These are phyloP conservation scores for Kluyveromyces wickerhamii DNA, from an alignment of 805 yeast species.

Conservation along the genomic window DNA sequence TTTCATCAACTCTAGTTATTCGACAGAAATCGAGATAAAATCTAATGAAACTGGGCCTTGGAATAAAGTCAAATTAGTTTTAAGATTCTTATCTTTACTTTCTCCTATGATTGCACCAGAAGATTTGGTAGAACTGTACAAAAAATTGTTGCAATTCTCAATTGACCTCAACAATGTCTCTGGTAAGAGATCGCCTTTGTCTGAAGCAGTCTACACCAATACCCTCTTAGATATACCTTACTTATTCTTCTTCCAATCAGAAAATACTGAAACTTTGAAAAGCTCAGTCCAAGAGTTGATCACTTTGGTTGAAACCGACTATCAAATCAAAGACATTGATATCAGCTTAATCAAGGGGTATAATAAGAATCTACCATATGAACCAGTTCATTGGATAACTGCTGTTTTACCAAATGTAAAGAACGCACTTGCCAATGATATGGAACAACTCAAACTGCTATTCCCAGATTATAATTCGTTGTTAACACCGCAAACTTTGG, in stretches of 20 bases:
- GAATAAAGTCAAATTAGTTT: slow-evolving; percentile 59
- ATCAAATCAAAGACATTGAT: slow-evolving; percentile 15
- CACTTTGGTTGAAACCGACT: slow-evolving; percentile 34
- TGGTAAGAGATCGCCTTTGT: slow-evolving; percentile 45
- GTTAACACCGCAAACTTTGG: slow-evolving; percentile 26
- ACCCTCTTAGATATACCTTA: slow-evolving; percentile 61
- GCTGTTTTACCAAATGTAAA: slow-evolving; percentile 46
- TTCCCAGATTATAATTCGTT: slow-evolving; percentile 35
- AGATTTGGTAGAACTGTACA: slow-evolving; percentile 41
- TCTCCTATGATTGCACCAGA: slow-evolving; percentile 52
- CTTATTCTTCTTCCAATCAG: slow-evolving; percentile 38
- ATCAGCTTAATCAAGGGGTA: slow-evolving; percentile 22
- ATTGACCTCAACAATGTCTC: slow-evolving; percentile 43
- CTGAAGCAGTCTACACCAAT: slow-evolving; percentile 60
- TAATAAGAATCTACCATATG: slow-evolving; percentile 38
- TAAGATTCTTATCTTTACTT: slow-evolving; percentile 63
- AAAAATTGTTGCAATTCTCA: slow-evolving; percentile 46
- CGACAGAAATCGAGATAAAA: slow-evolving; percentile 19
- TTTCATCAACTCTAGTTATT: slow-evolving; percentile 35
- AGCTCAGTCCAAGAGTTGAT: slow-evolving; percentile 38
- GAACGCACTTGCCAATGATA: slow-evolving; percentile 32
- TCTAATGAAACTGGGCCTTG: slow-evolving; percentile 48
- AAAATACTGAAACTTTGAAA: slow-evolving; percentile 23
- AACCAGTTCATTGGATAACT: slow-evolving; percentile 40
- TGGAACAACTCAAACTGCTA: slow-evolving; percentile 32